Conservation (phyloP, 768 basidiomycete species). For the Naganishia onofrii region DNA sequence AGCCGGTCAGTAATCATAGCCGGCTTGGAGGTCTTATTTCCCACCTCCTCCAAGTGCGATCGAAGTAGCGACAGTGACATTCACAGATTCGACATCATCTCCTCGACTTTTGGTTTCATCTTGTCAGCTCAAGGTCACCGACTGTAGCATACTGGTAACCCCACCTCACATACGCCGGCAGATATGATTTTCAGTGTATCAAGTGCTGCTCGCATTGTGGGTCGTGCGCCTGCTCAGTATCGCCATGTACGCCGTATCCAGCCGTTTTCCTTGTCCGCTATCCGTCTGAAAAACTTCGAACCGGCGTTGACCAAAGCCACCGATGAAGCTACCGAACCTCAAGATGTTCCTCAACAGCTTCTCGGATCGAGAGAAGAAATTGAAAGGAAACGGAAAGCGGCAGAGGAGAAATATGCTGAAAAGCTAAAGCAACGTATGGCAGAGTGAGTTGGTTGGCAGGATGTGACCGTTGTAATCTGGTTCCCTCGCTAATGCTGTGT, state of each 20-base stretch:
- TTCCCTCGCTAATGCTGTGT: constrained; percentile 4
- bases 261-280: neutral
- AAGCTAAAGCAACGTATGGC: constrained; percentile 65
- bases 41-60: neutral
- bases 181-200: neutral
- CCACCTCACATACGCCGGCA: neutral
- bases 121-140: neutral
- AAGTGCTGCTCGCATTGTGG: neutral
- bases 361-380: constrained; percentile 40
- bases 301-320: neutral
- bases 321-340: neutral
- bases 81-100: neutral
- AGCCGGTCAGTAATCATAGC: neutral
- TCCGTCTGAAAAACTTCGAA: neutral
- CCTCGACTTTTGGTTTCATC: neutral
- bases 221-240: neutral
- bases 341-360: constrained; percentile 21
- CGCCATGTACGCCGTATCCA: neutral
- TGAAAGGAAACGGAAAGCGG: constrained; percentile 41
- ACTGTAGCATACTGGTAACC: neutral
- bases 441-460: constrained; percentile 58
- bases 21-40: neutral
- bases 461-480: neutral
- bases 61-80: neutral
- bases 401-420: constrained; percentile 60